Evolutionary conservation across 78 protist genomes (phyloP), one percentile per base, ranked within the genome.

Genomic region (Pirum gemmata): DNA sequence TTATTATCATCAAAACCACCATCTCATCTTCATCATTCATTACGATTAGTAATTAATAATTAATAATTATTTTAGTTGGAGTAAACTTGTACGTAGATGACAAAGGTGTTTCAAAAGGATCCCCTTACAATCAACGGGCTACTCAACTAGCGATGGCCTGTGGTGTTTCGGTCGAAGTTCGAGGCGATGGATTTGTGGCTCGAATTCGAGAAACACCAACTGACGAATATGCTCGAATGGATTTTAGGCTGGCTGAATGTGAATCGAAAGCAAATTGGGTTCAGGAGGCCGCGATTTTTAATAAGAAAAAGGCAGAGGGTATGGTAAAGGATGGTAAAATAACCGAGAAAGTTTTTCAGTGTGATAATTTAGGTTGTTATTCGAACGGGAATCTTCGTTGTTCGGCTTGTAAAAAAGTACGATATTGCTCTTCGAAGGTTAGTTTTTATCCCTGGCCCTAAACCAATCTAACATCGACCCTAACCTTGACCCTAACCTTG

Each of bases 31-130:
- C n/a, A n/a, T n/a, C n/a, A n/a, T n/a, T n/a, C n/a, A n/a, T n/a
- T n/a, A n/a, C n/a, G n/a, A n/a, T n/a, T n/a, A n/a, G n/a, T n/a
- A n/a, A n/a, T n/a, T n/a, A n/a, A n/a, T n/a, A n/a, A n/a, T n/a
- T n/a, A n/a, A n/a, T n/a, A n/a, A n/a, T n/a, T n/a, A n/a, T n/a
- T n/a, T n/a, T n/a, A 51, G 67, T 51, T 51, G 67, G 67, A 38
- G 75, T 84, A 25, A 40, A 75, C 41, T 21, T 51, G 37, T 84
- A 84, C 41, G 88, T 84, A n/a, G 88, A 84, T 40, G 88, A 84
- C 88, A 84, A 39, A 75, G 61, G 88, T 25, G 88, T 84, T 29
- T 73, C 88, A 21, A 84, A 84, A 76, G 80, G 74, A 27, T 31
- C 74, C n/a, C 88, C 88, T 29, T n/a, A 13, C 74, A 84, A 84